These are phyloP conservation scores for Aegilops speltoides DNA, from an alignment of 176 grass and related monocot genomes.

Conservation along the genomic window DNA sequence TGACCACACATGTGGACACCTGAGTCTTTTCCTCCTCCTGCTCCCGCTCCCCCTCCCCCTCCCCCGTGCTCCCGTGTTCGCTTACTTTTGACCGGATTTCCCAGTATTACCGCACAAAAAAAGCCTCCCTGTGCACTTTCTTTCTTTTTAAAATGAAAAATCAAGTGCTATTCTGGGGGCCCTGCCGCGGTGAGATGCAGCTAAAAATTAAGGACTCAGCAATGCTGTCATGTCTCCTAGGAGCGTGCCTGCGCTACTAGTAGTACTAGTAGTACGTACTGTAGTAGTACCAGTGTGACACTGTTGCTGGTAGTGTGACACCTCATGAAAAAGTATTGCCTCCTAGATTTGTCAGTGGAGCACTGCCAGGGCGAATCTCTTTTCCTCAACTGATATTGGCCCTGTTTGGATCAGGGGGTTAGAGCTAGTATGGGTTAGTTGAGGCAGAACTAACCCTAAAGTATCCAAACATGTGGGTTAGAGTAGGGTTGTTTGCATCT, in stretches of 20 bases:
- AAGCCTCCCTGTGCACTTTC: neutral
- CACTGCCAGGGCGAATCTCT: conserved; percentile 34
- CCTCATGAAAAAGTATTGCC: conserved; percentile 1
- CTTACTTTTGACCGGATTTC: conserved; percentile 52
- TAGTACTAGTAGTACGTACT: too few species aligned
- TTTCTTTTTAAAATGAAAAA: too few species aligned
- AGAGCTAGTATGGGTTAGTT: too few species aligned
- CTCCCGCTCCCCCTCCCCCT: neutral
- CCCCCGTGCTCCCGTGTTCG: neutral
- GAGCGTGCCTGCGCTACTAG: neutral
- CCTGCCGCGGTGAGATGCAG: neutral
- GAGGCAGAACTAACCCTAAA: too few species aligned
- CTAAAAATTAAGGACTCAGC: neutral
- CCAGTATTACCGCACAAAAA: neutral
- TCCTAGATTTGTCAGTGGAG: neutral
- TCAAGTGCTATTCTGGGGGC: too few species aligned
- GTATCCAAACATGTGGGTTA: too few species aligned
- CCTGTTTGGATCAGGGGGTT: too few species aligned
- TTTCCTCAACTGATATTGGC: neutral
- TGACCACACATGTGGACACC: conserved; percentile 29
- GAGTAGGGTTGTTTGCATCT: too few species aligned
- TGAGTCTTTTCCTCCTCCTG: conserved; percentile 38
- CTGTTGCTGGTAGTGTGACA: neutral
- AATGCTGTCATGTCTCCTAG: conserved; percentile 14
- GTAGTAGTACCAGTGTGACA: neutral